A percentile compares a stretch with the other conserved stretches of the same genome.
Evolutionary conservation across 108 stramenopile genomes (phyloP).

Genomic region (Hondaea fermentalgiana): DNA sequence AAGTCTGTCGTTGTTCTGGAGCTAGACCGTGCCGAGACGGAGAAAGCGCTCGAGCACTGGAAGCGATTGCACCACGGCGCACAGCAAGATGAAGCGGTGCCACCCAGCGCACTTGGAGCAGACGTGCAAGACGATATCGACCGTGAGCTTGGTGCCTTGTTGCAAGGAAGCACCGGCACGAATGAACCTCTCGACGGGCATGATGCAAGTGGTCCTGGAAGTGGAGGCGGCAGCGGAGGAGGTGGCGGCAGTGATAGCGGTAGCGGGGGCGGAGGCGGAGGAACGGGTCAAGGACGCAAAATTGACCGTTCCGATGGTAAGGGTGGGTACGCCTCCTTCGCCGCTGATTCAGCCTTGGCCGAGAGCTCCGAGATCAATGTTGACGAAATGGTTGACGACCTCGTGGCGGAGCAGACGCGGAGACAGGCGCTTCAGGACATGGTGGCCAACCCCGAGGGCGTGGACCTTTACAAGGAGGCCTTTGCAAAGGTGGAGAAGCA

Average conservation of each 20-base stretch:
- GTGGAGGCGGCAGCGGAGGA: not conserved
- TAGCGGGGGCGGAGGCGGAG: not conserved
- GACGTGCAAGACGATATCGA: not conserved
- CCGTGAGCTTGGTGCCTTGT: not conserved
- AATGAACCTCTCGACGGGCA: not conserved
- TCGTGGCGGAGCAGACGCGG: not conserved
- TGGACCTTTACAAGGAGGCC: not conserved
- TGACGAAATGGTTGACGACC: not conserved
- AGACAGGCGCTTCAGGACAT: not conserved
- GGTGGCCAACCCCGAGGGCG: not conserved
- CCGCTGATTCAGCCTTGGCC: not conserved
- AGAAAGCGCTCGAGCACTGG: not conserved
- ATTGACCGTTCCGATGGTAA: not conserved
- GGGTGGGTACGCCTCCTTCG: not conserved
- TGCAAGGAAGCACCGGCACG: not conserved
- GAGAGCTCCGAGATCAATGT: not conserved
- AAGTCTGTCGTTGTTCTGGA: not conserved
- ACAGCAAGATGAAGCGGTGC: not conserved
- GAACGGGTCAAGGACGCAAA: not conserved
- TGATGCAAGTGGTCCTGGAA: not conserved
- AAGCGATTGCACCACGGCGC: not conserved
- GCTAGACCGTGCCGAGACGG: not conserved
- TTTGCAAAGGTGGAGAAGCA: conserved; percentile 40
- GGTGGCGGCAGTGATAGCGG: not conserved
- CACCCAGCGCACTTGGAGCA: no score